A percentile compares a stretch with the other conserved stretches of the same genome.
These are phyloP conservation scores for Solanum appendiculatum DNA, from an alignment of 257 asterid species.

Conservation along the genomic window DNA sequence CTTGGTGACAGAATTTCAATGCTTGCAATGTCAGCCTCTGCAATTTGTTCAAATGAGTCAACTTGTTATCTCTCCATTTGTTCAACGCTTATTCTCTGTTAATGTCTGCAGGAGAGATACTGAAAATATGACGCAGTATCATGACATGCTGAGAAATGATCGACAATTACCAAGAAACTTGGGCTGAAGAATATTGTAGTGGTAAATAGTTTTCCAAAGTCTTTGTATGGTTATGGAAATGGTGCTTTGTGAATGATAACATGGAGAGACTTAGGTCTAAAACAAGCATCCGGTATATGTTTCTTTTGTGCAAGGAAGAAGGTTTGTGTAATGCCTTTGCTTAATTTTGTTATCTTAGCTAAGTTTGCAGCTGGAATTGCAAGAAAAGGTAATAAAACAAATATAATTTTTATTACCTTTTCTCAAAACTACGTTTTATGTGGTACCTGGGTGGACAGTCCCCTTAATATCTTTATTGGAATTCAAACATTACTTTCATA, in stretches of 20 bases:
- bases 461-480: neutral
- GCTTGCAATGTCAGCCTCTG: neutral
- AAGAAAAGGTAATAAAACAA: neutral
- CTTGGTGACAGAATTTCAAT: neutral
- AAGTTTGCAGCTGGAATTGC: neutral
- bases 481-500: neutral
- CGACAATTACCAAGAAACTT: neutral
- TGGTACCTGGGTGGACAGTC: neutral
- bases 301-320: neutral
- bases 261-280: neutral
- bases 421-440: neutral
- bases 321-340: neutral
- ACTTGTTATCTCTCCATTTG: neutral
- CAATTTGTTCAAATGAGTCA: neutral
- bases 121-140: neutral
- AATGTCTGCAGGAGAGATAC: neutral
- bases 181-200: neutral
- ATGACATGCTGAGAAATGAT: neutral
- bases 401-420: neutral
- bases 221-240: neutral
- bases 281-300: neutral
- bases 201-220: neutral
- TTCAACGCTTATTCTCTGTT: neutral
- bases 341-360: neutral
- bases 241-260: neutral